phyloP scores from a whole-genome alignment of 23 red algal species.

The Cyanidioschyzon merolae region DNA sequence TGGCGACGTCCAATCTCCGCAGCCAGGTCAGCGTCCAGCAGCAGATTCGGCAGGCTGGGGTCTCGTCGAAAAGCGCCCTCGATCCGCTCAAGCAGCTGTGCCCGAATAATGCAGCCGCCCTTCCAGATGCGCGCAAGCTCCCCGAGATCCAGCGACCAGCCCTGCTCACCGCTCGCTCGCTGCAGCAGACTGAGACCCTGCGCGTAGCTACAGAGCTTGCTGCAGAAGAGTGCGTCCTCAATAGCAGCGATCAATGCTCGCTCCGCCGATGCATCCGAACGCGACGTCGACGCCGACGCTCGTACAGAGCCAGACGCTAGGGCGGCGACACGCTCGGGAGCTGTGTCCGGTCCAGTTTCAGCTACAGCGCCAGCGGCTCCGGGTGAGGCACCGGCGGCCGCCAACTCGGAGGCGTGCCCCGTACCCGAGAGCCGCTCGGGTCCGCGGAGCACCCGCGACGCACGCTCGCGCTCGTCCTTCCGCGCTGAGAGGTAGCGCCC shows the following conservation, averaged over 20 bases:
- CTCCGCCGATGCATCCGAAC: neutral
- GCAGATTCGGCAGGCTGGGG: constrained; percentile 40
- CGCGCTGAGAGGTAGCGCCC: constrained; percentile 78
- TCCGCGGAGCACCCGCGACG: constrained; percentile 5
- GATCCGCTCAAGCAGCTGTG: constrained; percentile 84
- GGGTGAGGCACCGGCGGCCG: neutral
- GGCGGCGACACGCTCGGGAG: neutral
- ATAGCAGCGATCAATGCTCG: constrained; percentile 40
- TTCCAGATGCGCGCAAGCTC: constrained; percentile 96
- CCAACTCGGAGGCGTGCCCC: neutral
- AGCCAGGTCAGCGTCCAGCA: constrained; percentile 69
- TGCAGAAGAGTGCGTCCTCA: constrained; percentile 60
- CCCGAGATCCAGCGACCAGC: constrained; percentile 73
- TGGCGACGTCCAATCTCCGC: constrained; percentile 62
- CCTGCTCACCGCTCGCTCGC: constrained; percentile 43
- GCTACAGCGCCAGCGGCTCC: too few species aligned
- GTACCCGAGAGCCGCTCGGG: neutral
- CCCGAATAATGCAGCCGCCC: constrained; percentile 99
- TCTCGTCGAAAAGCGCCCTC: constrained; percentile 80
- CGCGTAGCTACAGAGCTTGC: constrained; percentile 95
- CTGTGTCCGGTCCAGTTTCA: neutral
- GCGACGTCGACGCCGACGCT: too few species aligned
- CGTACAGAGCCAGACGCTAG: too few species aligned
- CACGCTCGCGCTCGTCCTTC: constrained; percentile 60
- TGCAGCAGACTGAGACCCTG: constrained; percentile 93